Conservation (phyloP, 495 filamentous ascomycete genomes). For the Hyaloscypha hepaticicola region DNA sequence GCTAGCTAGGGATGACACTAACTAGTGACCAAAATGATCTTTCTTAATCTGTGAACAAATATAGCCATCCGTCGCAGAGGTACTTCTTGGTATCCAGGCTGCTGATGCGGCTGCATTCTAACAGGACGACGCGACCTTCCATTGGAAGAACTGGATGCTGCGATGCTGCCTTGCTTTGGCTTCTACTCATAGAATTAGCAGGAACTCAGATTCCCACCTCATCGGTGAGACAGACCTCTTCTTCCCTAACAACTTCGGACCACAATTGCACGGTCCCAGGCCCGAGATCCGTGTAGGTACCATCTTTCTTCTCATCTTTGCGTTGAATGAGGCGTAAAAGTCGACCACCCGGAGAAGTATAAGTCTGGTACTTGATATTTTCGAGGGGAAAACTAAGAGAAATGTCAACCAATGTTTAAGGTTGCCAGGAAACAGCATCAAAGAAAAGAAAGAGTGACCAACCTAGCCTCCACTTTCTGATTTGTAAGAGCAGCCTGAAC, state of each 20-base stretch:
- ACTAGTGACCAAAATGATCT: not conserved
- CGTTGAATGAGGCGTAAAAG: not conserved
- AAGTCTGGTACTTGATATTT: not conserved
- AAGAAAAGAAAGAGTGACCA: not conserved
- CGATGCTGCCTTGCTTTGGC: not conserved
- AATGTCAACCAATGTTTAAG: not conserved
- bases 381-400: not conserved
- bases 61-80: not conserved
- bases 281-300: not conserved
- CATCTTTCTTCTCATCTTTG: not conserved
- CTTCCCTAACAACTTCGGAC: not conserved
- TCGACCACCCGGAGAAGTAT: not conserved
- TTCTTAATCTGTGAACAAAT: not conserved
- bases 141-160: not conserved
- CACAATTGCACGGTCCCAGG: not conserved
- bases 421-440: not conserved
- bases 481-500: not conserved
- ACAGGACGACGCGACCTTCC: not conserved
- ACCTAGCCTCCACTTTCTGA: slow-evolving; percentile 4
- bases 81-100: not conserved
- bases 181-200: not conserved
- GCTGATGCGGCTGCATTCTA: not conserved
- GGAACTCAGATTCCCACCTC: not conserved
- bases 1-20: not conserved
- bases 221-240: not conserved